A percentile compares a stretch with the other conserved stretches of the same genome.
phyloP scores from a whole-genome alignment of 768 basidiomycete species.

The Kwoniella dejecticola region DNA sequence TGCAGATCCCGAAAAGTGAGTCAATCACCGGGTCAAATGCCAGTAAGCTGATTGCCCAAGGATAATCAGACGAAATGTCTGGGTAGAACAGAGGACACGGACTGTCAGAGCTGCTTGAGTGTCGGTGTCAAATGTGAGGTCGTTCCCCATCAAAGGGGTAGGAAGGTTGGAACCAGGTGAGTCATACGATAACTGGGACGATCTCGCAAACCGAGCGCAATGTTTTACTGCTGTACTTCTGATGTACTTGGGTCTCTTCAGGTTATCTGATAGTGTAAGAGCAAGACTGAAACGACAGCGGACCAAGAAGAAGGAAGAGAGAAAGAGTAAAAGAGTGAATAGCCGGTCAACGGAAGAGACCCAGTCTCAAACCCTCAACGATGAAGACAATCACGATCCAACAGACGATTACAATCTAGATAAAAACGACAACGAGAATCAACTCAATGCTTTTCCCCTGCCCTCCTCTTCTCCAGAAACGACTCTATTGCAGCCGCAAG shows the following conservation, averaged over 20 bases:
- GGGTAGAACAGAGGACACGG: not conserved
- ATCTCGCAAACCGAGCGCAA: no score
- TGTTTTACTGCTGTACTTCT: not conserved
- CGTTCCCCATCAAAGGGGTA: conserved; percentile 13
- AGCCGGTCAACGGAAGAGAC: not conserved
- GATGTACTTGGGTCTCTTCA: not conserved
- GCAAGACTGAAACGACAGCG: conserved; percentile 2
- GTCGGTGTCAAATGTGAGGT: conserved; percentile 3
- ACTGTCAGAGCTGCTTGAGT: conserved; percentile 4
- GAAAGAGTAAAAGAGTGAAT: not conserved
- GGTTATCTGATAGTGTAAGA: conserved; percentile 9
- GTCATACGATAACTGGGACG: not conserved
- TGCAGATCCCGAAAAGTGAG: conserved; percentile 18
- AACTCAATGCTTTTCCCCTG: no score
- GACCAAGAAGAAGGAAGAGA: not conserved
- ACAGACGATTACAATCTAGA: no score
- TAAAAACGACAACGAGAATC: no score
- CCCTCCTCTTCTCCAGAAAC: no score
- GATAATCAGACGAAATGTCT: conserved; percentile 13
- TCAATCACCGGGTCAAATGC: not conserved
- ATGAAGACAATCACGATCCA: no score
- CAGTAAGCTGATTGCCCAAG: not conserved
- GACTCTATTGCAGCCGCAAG: no score
- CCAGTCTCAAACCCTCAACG: no score
- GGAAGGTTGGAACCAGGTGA: conserved; percentile 15